These are phyloP conservation scores for Strombidium stylifer DNA, from an alignment of 73 alveolate species.

Conservation along the genomic window DNA sequence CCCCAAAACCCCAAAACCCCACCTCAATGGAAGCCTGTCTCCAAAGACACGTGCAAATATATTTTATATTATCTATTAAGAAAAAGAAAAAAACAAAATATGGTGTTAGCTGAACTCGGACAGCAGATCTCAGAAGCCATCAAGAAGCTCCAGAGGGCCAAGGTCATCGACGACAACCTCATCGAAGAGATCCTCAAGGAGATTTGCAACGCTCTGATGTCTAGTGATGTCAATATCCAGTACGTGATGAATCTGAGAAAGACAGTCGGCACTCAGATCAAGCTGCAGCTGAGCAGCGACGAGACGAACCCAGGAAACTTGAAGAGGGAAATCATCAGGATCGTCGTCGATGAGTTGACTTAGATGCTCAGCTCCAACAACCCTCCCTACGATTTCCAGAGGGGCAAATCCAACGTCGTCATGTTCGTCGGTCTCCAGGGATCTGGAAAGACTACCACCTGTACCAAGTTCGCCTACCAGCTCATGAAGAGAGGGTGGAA, in stretches of 20 bases:
- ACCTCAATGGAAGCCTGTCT: neutral
- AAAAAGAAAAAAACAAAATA: conserved; percentile 16
- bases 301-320: conserved; percentile 70
- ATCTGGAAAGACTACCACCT: conserved; percentile 99
- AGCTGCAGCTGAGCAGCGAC: conserved; percentile 63
- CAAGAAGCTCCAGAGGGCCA: conserved; percentile 67
- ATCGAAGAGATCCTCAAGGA: conserved; percentile 70
- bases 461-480: conserved; percentile 98
- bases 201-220: conserved; percentile 84
- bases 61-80: neutral
- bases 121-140: conserved; percentile 73
- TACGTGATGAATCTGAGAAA: conserved; percentile 83
- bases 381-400: conserved; percentile 74
- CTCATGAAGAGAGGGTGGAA: conserved; percentile 97
- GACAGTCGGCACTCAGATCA: conserved; percentile 80
- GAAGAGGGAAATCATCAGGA: conserved; percentile 82
- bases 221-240: conserved; percentile 92
- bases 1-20: neutral
- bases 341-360: conserved; percentile 92
- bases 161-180: conserved; percentile 83
- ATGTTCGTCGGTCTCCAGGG: conserved; percentile 99
- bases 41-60: neutral
- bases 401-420: conserved; percentile 94
- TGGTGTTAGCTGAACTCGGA: conserved; percentile 93
- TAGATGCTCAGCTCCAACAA: conserved; percentile 76